These are phyloP conservation scores for Candida morakotiae DNA, from an alignment of 805 yeast species.

Conservation along the genomic window DNA sequence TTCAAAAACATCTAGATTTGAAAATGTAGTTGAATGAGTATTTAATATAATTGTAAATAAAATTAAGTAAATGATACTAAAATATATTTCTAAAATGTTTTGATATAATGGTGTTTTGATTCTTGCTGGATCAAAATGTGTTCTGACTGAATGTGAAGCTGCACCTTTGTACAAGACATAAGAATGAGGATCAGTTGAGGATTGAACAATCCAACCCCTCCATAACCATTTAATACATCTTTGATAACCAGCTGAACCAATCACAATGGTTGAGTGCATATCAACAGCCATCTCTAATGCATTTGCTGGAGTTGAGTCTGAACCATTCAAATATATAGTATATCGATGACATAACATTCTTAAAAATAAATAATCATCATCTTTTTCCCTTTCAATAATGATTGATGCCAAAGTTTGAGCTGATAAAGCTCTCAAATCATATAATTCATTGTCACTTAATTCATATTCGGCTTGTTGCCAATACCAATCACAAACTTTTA, in stretches of 20 bases:
- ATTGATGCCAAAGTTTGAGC: constrained; percentile 71
- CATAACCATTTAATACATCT: constrained; percentile 86
- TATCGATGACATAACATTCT: constrained; percentile 77
- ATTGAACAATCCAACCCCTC: constrained; percentile 90
- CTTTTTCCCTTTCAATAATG: constrained; percentile 58
- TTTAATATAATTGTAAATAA: constrained; percentile 65
- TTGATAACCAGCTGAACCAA: constrained; percentile 79
- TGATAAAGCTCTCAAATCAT: constrained; percentile 56
- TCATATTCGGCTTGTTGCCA: constrained; percentile 53
- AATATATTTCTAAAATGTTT: constrained; percentile 62
- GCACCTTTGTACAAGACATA: constrained; percentile 63
- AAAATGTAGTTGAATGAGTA: constrained; percentile 40
- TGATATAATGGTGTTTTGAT: constrained; percentile 84
- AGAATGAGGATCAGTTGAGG: constrained; percentile 61
- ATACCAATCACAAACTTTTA: constrained; percentile 81
- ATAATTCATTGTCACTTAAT: constrained; percentile 64
- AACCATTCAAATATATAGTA: constrained; percentile 58
- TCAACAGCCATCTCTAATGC: constrained; percentile 86
- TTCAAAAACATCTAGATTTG: constrained; percentile 44
- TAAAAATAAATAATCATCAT: constrained; percentile 62
- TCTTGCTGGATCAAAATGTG: constrained; percentile 79
- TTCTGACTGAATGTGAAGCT: constrained; percentile 46
- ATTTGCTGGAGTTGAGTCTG: constrained; percentile 60
- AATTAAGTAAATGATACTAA: constrained; percentile 59
- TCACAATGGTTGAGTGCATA: constrained; percentile 71